phyloP scores from a whole-genome alignment of 2,329 filamentous ascomycete genomes.

The Pyrenochaeta sp. region DNA sequence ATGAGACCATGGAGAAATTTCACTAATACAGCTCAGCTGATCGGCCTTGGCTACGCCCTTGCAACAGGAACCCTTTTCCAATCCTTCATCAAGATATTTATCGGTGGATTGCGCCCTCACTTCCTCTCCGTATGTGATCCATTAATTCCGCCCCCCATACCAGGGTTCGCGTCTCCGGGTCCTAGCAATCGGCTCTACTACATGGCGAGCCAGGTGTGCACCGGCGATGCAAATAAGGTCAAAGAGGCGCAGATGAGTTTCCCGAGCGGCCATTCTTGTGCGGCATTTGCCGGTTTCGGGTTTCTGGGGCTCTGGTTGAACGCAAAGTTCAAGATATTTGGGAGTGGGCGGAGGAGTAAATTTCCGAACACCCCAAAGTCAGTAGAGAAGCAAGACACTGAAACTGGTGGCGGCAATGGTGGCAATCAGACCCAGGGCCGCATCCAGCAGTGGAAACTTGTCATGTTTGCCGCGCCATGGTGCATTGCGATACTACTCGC shows the following conservation, averaged over 20 bases:
- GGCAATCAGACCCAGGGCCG: constrained; percentile 36
- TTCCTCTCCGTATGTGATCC: constrained; percentile 41
- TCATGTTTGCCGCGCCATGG: constrained; percentile 68
- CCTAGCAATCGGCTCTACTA: constrained; percentile 14
- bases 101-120: constrained; percentile 47
- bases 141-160: neutral
- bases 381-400: neutral
- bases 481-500: constrained; percentile 71
- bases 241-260: constrained; percentile 42
- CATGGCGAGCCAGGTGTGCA: constrained; percentile 23
- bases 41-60: constrained; percentile 42
- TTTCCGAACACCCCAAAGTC: neutral
- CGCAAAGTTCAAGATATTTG: constrained; percentile 36
- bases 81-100: constrained; percentile 40
- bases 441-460: constrained; percentile 73
- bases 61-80: constrained; percentile 37
- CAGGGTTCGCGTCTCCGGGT: neutral
- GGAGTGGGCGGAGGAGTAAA: neutral
- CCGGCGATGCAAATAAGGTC: constrained; percentile 13
- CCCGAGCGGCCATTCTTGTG: constrained; percentile 38
- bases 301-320: constrained; percentile 42
- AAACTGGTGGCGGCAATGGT: neutral
- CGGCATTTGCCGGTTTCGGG: constrained; percentile 43
- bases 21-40: constrained; percentile 22
- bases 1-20: neutral